These are phyloP conservation scores for Amanita jacksonii DNA, from an alignment of 768 basidiomycete species.

Conservation along the genomic window DNA sequence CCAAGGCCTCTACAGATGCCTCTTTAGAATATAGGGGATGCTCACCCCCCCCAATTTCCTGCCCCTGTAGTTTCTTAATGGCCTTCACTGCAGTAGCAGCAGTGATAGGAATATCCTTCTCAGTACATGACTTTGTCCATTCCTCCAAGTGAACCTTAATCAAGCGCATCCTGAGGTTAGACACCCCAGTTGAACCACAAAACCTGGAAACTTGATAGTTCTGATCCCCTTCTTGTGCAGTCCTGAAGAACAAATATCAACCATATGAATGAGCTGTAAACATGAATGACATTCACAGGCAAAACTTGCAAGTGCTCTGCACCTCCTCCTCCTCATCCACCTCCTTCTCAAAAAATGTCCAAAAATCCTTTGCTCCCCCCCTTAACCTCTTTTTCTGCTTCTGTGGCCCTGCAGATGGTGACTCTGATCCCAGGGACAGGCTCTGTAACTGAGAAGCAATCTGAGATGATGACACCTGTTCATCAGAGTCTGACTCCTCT, in stretches of 20 bases:
- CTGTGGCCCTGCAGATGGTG: neutral
- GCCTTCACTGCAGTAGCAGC: constrained; percentile 9
- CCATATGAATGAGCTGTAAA: neutral
- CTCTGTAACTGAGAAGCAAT: neutral
- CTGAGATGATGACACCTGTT: neutral
- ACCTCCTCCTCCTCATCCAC: neutral
- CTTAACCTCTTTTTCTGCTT: neutral
- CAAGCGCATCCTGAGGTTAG: constrained; percentile 7
- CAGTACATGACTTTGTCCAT: constrained; percentile 13
- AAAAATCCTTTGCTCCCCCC: neutral
- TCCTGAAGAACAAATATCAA: constrained; percentile 3
- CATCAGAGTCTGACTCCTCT: no score
- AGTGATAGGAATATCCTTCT: constrained; percentile 12
- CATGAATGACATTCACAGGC: constrained; percentile 7
- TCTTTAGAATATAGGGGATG: constrained; percentile 13
- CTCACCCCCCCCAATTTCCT: neutral
- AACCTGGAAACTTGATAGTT: constrained; percentile 1
- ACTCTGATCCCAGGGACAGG: neutral
- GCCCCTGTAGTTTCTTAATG: neutral
- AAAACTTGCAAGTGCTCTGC: constrained; percentile 7
- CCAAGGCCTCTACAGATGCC: constrained; percentile 20
- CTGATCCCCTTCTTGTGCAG: neutral
- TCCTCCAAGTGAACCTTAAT: constrained; percentile 10
- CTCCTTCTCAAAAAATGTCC: neutral
- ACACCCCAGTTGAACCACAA: constrained; percentile 8